Base-by-base conservation (phyloP, 768 basidiomycete species). In the Phylloporus sp. region DNA sequence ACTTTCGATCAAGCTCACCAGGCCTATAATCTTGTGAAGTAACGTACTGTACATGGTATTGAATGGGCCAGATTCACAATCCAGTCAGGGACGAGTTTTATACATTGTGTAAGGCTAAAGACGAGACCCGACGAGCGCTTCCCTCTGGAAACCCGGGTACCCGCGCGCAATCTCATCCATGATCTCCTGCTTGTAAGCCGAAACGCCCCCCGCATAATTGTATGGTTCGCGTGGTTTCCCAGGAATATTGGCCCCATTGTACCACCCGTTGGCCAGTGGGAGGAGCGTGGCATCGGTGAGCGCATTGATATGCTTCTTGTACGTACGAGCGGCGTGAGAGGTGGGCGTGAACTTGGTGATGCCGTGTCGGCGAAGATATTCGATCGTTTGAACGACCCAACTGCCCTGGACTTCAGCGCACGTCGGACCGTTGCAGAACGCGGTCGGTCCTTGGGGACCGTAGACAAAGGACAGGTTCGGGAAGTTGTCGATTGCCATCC, bases 341-440 rank as follows among this genome's bases (percentile, higher is more conserved):
- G 44, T 46, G 15, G 55, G 55, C 1, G 38, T 46, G 14, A 57
- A 53, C 35, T 53, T 57, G 38, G 55, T 56, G 28, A 56, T 35
- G 5, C 4, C 6, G 23, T 56, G 38, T 9, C 56, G 24, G 23
- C 40, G 37, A 5, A 56, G n/a, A 31, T 52, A 48, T 3, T 5
- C 11, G 8, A 56, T 48, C 28, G 54, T 56, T 22, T 46, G 26
- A 13, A 22, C 32, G 27, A 56, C 24, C 55, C 54, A 57, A 4
- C 4, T 14, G 2, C 51, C 21, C 26, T 57, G 46, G 15, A 50
- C 3, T 2, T 49, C 17, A 10, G 32, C 0, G 20, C 50, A 57
- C 5, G 42, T 50, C 2, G 47, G 46, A 8, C 31, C 56, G n/a
- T 32, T 57, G 26, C 50, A 37, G 11, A 55, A 26, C 2, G 49